Evolutionary conservation across 345 rosid genomes (phyloP).

Genomic region (Hypericum androsaemum): DNA sequence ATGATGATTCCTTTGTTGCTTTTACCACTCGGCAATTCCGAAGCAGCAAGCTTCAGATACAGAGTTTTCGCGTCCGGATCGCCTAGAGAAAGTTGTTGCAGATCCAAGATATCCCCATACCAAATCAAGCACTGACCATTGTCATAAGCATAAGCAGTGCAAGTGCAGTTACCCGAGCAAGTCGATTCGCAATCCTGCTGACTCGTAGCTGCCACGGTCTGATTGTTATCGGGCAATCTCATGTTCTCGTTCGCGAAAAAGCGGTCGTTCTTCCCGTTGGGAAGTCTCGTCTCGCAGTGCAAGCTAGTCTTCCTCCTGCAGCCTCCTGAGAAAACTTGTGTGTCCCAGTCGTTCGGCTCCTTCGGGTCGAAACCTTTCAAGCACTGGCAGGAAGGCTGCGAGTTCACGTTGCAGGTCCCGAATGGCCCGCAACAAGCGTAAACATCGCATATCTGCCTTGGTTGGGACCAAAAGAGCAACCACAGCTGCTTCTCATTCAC

Average conservation of each 20-base stretch:
- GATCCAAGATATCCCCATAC: not conserved
- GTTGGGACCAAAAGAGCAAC: slow-evolving; percentile 65
- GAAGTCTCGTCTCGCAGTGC: slow-evolving; percentile 30
- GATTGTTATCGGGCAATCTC: not conserved
- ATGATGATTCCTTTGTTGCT: slow-evolving; percentile 24
- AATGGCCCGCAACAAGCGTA: slow-evolving; percentile 58
- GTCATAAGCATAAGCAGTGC: slow-evolving; percentile 2
- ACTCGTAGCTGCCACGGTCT: not conserved
- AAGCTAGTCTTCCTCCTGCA: slow-evolving; percentile 39
- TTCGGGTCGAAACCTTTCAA: slow-evolving; percentile 36
- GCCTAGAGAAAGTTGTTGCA: not conserved
- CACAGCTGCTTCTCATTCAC: slow-evolving; percentile 20
- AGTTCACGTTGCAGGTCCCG: slow-evolving; percentile 39
- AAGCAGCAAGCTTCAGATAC: slow-evolving; percentile 19
- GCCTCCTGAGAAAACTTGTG: slow-evolving; percentile 47
- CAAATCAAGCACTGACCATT: not conserved
- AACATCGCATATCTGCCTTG: slow-evolving; percentile 63
- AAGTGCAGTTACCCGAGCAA: slow-evolving; percentile 1
- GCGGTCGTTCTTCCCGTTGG: slow-evolving; percentile 20
- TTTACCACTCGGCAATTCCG: slow-evolving; percentile 38
- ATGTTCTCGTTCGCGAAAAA: slow-evolving; percentile 16
- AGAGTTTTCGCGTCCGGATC: not conserved
- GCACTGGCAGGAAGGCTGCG: slow-evolving; percentile 42
- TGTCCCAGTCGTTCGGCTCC: slow-evolving; percentile 33
- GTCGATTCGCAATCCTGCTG: not conserved